Base-by-base conservation (phyloP, 805 yeast genomes). In the Metschnikowia peoriensis region DNA sequence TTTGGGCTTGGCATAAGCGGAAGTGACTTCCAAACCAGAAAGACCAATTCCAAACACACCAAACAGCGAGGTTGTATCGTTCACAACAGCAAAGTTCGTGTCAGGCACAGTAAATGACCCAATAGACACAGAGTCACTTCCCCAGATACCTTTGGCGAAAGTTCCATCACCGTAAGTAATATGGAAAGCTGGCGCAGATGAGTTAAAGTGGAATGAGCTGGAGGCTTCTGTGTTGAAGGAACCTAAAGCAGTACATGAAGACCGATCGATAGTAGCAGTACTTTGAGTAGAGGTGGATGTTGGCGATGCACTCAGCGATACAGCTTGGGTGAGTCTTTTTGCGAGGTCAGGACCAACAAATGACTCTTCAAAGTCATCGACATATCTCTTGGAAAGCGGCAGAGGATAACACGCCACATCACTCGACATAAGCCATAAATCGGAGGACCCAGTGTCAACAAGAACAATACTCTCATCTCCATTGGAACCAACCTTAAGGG, bases 31-130 rank as follows among this genome's bases (percentile, higher is more conserved):
- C 46, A 87, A 74, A 12, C 83, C 87, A 4, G 81, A 69, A 47
- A 86, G 72, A 10, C 93, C 93, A 56, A 88, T 81, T 27, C 92
- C 91, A 43, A 88, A 68, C 29, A 88, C 91, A 51, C 94, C 92
- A 52, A 79, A 69, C 7, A 82, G 66, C 4, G 92, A 82, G 54
- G 83, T 81, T 2, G 89, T 80, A 22, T 67, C 66, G 62, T 82
- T 82, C 2, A 88, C 94, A 17, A 89, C 82, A 1, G 96, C 97
- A 67, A 91, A 79, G 4, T 89, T 81, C 22, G 86, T 69, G 51
- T 73, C 69, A 0, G 70, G 54, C 12, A 88, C 70, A 1, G 73
- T 66, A 10, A 76, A 66, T 44, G 73, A 80, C 43, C 84, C 82
- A 49, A 88, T 59, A 1, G 59, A 53, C 7, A 91, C 75, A 38